Evolutionary conservation across 106 monocot species (phyloP), one percentile per base, ranked within the genome.

Genomic region (Acorus calamus): DNA sequence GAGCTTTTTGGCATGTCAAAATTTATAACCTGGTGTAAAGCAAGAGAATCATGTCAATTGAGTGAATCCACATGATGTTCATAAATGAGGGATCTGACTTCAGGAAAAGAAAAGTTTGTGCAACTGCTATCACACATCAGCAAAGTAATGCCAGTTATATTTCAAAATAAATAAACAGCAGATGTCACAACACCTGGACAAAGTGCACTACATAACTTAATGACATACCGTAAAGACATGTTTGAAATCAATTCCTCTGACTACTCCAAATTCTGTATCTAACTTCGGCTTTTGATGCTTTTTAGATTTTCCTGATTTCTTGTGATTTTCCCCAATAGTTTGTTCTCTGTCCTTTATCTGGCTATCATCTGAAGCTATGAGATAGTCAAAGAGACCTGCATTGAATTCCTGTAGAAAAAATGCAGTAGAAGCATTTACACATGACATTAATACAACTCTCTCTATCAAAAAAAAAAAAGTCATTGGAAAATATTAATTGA

Each of bases 231-330:
- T 94, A 61, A 75, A 94, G 28, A 94, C 94, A 78, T 94, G 84
- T 75, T 94, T 94, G 84, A 94, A 94, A 70, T 94, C 94, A 52
- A 94, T 79, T 77, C 94, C 94, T 81, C 94, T 94, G 46, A 89
- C 94, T n/a, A 89, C 94, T 9, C 94, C 89, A 66, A 94, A 94
- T 71, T 94, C 94, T 12, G 81, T 7, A 60, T 94, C 94, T 44
- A 77, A 51, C 54, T 81, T 86, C 73, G n/a, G n/a, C n/a, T n/a
- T n/a, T n/a, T n/a, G n/a, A n/a, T 68, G 78, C 59, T 65, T 88
- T 66, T 77, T 89, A 4, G 84, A 86, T 28, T 66, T 64, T 62
- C 56, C 84, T 55, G 78, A 69, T 54, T 75, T 55, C 4, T 10
- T 57, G 12, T 85, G 62, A 57, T 60, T 79, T 63, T 72, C 73